Conservation (phyloP, 148 eudicot species). For the Vaccinium vitisidaea region DNA sequence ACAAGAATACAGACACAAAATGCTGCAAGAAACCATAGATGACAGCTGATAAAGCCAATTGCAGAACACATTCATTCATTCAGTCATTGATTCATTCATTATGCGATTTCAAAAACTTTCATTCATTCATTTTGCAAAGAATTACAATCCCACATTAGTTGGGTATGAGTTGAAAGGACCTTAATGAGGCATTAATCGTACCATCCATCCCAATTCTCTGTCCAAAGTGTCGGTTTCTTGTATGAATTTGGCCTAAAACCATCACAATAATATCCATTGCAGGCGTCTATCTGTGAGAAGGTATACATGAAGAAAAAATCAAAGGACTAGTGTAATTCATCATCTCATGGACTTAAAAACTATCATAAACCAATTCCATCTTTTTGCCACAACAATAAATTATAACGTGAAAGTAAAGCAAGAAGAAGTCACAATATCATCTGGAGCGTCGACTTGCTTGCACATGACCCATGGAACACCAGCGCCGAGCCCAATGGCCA, state of each 20-base stretch:
- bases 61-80: neutral
- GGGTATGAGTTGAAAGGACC: neutral
- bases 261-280: conserved; percentile 97
- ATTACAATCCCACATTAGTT: no score
- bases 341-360: neutral
- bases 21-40: conserved; percentile 7
- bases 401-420: conserved; percentile 3
- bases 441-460: conserved; percentile 95
- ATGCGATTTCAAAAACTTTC: neutral
- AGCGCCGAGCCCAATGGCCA: conserved; percentile 88
- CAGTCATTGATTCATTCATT: no score
- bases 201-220: conserved; percentile 99
- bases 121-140: neutral
- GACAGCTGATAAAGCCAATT: conserved; percentile 2
- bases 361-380: neutral
- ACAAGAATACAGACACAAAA: neutral
- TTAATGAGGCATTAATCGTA: conserved; percentile 29
- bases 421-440: conserved; percentile 54
- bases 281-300: conserved; percentile 71
- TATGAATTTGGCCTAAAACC: conserved; percentile 79
- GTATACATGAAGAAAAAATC: conserved; percentile 7
- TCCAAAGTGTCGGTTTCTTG: conserved; percentile 86
- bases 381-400: neutral
- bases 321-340: neutral
- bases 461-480: conserved; percentile 99